Base-by-base conservation (phyloP, 1,139 yeast genomes). In the Geotrichum bryndzae region DNA sequence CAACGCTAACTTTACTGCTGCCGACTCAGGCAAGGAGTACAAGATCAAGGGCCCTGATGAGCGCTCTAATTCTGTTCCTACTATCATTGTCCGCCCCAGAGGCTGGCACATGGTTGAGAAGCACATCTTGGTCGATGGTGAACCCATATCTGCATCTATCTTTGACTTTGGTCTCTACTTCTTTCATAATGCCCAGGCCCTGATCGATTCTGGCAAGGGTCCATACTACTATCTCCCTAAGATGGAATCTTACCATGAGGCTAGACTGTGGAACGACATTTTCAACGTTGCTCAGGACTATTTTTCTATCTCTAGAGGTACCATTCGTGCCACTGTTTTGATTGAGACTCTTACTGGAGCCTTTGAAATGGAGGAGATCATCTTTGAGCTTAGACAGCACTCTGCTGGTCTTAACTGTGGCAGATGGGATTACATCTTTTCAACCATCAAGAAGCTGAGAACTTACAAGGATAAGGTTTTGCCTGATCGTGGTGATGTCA, bases 41-140 rank as follows among this genome's bases (percentile, higher is more conserved):
- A 76, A 79, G 70, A 79, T 85, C 70, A 81, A 84, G 63, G 63
- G 66, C 18, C 66, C 66, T 18, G 54, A 23, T 11, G 58, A 56
- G 22, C 62, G 57, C 38, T 51, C 52, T 45, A 55, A 59, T 82
- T 73, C 70, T 61, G 64, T 85, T 65, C 92, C 92, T 64, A 87
- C 92, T 52, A 79, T 87, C 73, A 84, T 87, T 76, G 90, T 87
- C 65, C 83, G 94, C 72, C 92, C 94, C 66, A 83, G 94, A 75
- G 92, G 94, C 62, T 87, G 92, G 92, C 94, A 87, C 75, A 80
- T 87, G 74, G 82, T 79, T 56, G 94, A 87, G 76, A 84, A 83
- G 76, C 92, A 87, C 74, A 81, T 87, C 60, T 69, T 80, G 53
- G 85, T 87, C 68, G 91, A 87, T 70, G 90, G 90, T 58, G 86